Base-by-base conservation (phyloP, 805 yeast genomes). In the Cyberlindnera samutprakarnensis region DNA sequence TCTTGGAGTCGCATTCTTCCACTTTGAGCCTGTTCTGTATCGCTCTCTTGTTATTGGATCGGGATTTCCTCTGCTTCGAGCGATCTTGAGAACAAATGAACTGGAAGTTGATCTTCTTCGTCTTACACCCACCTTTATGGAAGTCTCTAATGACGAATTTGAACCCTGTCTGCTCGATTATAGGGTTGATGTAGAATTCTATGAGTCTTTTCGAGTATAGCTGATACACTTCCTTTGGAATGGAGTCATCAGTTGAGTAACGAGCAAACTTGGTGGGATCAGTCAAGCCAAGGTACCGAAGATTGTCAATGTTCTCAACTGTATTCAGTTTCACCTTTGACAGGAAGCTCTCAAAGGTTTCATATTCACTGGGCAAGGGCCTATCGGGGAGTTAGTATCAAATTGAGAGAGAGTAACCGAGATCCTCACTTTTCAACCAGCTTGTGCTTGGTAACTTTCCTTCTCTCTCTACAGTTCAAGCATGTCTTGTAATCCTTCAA, bases 21-120 rank as follows among this genome's bases (percentile, higher is more conserved):
- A 59, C 57, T 42, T 66, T 66, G 32, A 66, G 43, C 41, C 56
- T 61, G 42, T 64, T 65, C 7, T 53, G 39, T 14, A 62, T 55
- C 20, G 46, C 54, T 31, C 68, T 52, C 33, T 60, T 58, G 28
- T 59, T 49, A 7, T 53, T 59, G 25, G 68, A 58, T 33, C 70
- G 46, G 9, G 68, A 58, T 36, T 59, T 61, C 30, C 71, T 54
- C 35, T 64, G 66, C 16, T 63, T 54, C n/a, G 51, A 41, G 28
- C 50, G 54, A 37, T 66, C 71, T 33, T 66, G 70, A 3, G 68
- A 61, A 36, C 71, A 66, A 18, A 66, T 57, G 35, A 61, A 66
- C 60, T 57, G 62, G 54, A 67, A 64, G 1, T 66, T 51, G 23
- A 64, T 53, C 38, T 61, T 64, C 32, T 62, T 62, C 7, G 61